Evolutionary conservation across 176 grass and related monocot genomes (phyloP).

Genomic region (Cenchrus purpureus): DNA sequence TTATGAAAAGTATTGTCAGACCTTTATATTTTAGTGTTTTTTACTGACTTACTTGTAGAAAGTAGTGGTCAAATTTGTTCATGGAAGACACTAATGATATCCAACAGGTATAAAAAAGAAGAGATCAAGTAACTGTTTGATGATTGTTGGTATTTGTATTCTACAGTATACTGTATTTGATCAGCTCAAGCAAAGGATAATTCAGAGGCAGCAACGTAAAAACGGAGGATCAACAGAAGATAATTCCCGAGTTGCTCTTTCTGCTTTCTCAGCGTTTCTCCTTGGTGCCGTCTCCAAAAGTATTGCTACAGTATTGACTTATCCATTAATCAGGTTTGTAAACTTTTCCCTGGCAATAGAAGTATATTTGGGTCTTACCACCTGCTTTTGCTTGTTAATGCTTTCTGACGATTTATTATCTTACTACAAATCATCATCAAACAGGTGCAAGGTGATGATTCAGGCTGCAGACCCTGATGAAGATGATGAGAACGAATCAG

Average conservation of each 20-base stretch:
- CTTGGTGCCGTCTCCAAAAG: conserved; percentile 91
- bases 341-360: conserved; percentile 25
- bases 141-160: conserved; percentile 19
- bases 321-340: conserved; percentile 87
- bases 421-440: conserved; percentile 15
- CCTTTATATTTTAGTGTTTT: background rate
- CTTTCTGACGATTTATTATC: background rate
- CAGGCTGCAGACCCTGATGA: conserved; percentile 68
- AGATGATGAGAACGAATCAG: conserved; percentile 45
- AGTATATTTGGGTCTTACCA: background rate
- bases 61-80: background rate
- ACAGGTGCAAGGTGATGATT: conserved; percentile 99
- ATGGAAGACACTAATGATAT: background rate
- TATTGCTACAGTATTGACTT: conserved; percentile 83
- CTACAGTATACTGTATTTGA: conserved; percentile 95
- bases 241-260: conserved; percentile 75
- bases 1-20: background rate
- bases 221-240: conserved; percentile 33
- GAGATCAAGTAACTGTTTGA: background rate
- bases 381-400: conserved; percentile 31
- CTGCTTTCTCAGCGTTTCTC: conserved; percentile 81
- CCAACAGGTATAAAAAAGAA: background rate
- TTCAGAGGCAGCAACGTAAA: conserved; percentile 53
- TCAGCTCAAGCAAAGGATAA: conserved; percentile 79
- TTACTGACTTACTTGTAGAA: background rate